phyloP scores from a whole-genome alignment of 345 rosid genomes.

The Syzygium aromaticum region DNA sequence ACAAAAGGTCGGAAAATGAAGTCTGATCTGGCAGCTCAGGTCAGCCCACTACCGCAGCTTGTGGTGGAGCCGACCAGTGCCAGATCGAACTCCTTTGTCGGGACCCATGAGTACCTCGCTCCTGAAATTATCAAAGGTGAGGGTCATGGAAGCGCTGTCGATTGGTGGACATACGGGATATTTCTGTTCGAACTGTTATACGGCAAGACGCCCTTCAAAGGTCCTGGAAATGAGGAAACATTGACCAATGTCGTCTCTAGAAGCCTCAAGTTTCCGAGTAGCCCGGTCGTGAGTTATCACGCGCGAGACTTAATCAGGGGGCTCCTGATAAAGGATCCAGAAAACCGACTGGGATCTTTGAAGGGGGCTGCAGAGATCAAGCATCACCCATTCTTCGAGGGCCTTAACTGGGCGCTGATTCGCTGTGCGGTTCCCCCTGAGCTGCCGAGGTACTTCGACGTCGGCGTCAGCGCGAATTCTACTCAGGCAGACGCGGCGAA shows the following conservation, averaged over 20 bases:
- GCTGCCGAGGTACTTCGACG: conserved; percentile 29
- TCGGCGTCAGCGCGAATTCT: conserved; percentile 3
- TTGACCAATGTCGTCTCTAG: conserved; percentile 52
- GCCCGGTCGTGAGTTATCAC: conserved; percentile 46
- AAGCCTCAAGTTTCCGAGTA: conserved; percentile 54
- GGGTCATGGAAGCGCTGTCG: conserved; percentile 77
- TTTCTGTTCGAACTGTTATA: conserved; percentile 61
- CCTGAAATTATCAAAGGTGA: conserved; percentile 80
- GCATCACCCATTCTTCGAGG: conserved; percentile 65
- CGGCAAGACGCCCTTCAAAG: conserved; percentile 71
- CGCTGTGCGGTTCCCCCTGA: conserved; percentile 68
- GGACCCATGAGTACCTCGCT: conserved; percentile 72
- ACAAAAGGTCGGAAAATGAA: conserved; percentile 53
- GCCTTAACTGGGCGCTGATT: conserved; percentile 76
- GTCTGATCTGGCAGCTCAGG: conserved; percentile 47
- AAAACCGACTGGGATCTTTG: conserved; percentile 46
- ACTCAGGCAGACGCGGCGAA: conserved; percentile 20
- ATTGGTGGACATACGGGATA: conserved; percentile 86
- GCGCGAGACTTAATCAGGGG: conserved; percentile 68
- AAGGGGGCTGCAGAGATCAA: conserved; percentile 80
- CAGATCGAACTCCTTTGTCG: conserved; percentile 75
- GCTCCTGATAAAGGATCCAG: conserved; percentile 56
- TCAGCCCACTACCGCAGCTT: conserved; percentile 56
- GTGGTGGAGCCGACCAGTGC: conserved; percentile 79
- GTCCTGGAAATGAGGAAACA: conserved; percentile 58